Evolutionary conservation across 306 rosid genomes (phyloP).

Genomic region (Quercus alba): DNA sequence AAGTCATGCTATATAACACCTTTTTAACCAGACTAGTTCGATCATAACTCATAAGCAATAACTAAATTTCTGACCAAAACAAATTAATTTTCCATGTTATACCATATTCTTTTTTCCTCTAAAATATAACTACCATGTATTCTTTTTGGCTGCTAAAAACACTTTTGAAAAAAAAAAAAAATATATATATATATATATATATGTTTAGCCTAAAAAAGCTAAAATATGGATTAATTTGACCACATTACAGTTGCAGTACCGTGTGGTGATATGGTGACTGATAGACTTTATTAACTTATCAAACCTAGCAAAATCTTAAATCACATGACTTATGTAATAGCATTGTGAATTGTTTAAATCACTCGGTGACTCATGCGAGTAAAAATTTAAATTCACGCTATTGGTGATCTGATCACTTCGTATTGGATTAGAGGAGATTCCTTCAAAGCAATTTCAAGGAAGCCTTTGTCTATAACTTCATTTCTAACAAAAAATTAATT

Average conservation of each 20-base stretch:
- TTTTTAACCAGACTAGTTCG: not conserved
- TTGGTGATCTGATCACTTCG: no score
- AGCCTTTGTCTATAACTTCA: no score
- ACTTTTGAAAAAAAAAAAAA: not conserved
- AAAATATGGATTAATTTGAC: not conserved
- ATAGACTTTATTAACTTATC: no score
- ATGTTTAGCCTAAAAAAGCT: not conserved
- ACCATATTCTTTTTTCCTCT: not conserved
- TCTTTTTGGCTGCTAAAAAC: not conserved
- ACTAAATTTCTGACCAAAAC: not conserved
- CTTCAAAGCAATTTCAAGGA: no score
- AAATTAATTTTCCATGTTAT: not conserved
- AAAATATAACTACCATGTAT: not conserved
- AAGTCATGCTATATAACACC: not conserved
- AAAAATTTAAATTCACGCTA: no score
- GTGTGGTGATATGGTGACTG: no score
- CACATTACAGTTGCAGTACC: not conserved
- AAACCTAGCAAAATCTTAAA: no score
- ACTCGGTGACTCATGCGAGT: no score
- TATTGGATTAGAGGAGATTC: no score
- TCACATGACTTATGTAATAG: no score
- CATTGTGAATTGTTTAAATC: no score
- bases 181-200: not conserved
- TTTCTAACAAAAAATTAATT: no score
- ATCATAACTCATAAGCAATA: not conserved